These are phyloP conservation scores for Saxispiralis lemnorum DNA, from an alignment of 495 filamentous ascomycete species.

Conservation along the genomic window DNA sequence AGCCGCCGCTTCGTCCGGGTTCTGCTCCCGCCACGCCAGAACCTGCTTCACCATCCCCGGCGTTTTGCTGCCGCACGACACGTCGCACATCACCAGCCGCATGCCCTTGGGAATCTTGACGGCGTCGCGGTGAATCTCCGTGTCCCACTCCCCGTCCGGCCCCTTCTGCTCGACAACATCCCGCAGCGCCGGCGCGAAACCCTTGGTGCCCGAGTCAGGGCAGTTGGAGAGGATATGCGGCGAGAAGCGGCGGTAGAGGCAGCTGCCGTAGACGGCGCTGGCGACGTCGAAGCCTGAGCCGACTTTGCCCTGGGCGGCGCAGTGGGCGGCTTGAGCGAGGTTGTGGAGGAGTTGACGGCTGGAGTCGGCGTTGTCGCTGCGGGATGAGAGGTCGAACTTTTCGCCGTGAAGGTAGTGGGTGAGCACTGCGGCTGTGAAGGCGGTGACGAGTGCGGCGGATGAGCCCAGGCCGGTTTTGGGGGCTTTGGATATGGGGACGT, in stretches of 20 bases:
- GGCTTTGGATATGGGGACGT: constrained; percentile 53
- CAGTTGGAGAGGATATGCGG: constrained; percentile 50
- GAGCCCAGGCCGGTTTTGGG: constrained; percentile 96
- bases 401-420: constrained; percentile 55
- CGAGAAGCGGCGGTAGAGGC: constrained; percentile 78
- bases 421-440: constrained; percentile 66
- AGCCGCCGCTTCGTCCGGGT: constrained; percentile 44
- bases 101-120: constrained; percentile 48
- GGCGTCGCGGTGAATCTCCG: constrained; percentile 44
- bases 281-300: constrained; percentile 96
- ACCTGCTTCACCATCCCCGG: constrained; percentile 90
- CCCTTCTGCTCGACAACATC: constrained; percentile 44
- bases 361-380: neutral
- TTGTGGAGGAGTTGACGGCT: constrained; percentile 51
- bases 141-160: constrained; percentile 48
- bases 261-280: constrained; percentile 76
- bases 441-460: constrained; percentile 85
- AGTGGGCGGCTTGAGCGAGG: constrained; percentile 81
- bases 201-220: constrained; percentile 41
- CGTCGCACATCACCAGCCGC: constrained; percentile 78
- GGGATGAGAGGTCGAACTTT: constrained; percentile 29
- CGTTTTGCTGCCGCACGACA: constrained; percentile 84
- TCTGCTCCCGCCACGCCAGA: constrained; percentile 57
- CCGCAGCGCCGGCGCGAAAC: constrained; percentile 49
- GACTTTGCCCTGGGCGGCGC: constrained; percentile 89